Evolutionary conservation across 495 filamentous ascomycete species (phyloP).

Genomic region (Daldinia caldariorum): DNA sequence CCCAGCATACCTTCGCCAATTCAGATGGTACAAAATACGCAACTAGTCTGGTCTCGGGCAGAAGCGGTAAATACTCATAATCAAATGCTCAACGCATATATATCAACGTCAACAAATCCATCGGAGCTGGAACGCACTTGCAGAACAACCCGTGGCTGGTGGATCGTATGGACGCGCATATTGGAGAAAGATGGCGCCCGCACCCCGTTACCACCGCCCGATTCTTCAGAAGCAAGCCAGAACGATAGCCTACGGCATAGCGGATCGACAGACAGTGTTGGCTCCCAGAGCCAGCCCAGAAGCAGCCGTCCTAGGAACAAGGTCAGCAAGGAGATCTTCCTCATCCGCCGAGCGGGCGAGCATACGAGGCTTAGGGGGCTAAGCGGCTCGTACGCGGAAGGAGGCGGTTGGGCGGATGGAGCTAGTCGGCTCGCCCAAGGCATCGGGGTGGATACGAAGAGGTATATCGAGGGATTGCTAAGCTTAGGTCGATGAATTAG

Average conservation of each 20-base stretch:
- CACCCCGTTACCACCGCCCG: constrained; percentile 7
- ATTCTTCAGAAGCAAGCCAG: constrained; percentile 42
- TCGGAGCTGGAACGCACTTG: constrained; percentile 84
- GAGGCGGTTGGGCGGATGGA: constrained; percentile 63
- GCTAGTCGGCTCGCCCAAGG: constrained; percentile 80
- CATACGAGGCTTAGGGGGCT: constrained; percentile 51
- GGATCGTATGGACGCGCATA: constrained; percentile 91
- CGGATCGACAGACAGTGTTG: constrained; percentile 38
- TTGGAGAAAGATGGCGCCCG: constrained; percentile 52
- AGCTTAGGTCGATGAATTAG: constrained; percentile 72
- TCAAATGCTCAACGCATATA: constrained; percentile 80
- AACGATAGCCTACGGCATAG: constrained; percentile 25
- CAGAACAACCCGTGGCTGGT: constrained; percentile 94
- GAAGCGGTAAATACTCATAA: constrained; percentile 93
- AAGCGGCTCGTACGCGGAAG: constrained; percentile 54
- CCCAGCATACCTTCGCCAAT: constrained; percentile 85
- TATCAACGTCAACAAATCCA: constrained; percentile 65
- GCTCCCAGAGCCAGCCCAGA: constrained; percentile 34
- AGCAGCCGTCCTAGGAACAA: constrained; percentile 12
- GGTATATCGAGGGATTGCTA: constrained; percentile 85
- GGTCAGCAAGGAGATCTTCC: constrained; percentile 74
- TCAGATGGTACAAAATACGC: constrained; percentile 34
- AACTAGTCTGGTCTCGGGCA: constrained; percentile 71
- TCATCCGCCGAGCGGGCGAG: constrained; percentile 83
- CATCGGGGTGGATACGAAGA: constrained; percentile 84